Percentiles rank a stretch among this genome's conserved stretches.
phyloP scores from a whole-genome alignment of 2,329 filamentous ascomycete genomes.

The Kalmusia sp. region DNA sequence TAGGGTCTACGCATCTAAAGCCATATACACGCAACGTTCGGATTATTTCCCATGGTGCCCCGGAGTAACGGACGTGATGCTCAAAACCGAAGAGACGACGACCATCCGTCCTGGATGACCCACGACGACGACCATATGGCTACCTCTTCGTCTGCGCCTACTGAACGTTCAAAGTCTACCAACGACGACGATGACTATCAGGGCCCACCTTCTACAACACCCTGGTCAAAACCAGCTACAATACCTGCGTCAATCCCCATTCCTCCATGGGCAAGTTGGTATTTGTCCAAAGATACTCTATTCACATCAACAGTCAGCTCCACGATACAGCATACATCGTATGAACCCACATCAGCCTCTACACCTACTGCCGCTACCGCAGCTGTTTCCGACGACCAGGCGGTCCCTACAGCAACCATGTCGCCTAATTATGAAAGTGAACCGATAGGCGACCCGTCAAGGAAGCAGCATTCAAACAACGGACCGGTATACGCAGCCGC shows the following conservation, averaged over 20 bases:
- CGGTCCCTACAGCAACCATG: background rate
- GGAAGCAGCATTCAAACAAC: constrained; percentile 15
- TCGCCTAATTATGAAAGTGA: background rate
- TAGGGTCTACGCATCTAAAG: background rate
- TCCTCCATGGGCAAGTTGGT: background rate
- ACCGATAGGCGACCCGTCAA: background rate
- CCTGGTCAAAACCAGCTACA: constrained; percentile 9
- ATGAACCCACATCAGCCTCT: background rate
- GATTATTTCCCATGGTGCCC: background rate
- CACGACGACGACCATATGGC: background rate
- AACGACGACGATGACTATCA: constrained; percentile 13
- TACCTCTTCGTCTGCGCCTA: background rate
- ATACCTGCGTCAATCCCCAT: background rate
- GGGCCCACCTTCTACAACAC: constrained; percentile 1
- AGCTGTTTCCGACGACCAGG: background rate
- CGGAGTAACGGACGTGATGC: background rate
- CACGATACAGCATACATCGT: background rate
- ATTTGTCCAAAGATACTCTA: background rate
- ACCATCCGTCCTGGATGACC: background rate
- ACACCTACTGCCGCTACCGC: background rate
- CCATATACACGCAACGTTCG: background rate
- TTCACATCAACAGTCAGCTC: background rate
- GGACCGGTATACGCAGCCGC: constrained; percentile 32
- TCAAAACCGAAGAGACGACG: constrained; percentile 1
- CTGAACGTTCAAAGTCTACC: background rate